Evolutionary conservation across 2,329 filamentous ascomycete genomes (phyloP).

Genomic region (Colletotrichum noveboracense): DNA sequence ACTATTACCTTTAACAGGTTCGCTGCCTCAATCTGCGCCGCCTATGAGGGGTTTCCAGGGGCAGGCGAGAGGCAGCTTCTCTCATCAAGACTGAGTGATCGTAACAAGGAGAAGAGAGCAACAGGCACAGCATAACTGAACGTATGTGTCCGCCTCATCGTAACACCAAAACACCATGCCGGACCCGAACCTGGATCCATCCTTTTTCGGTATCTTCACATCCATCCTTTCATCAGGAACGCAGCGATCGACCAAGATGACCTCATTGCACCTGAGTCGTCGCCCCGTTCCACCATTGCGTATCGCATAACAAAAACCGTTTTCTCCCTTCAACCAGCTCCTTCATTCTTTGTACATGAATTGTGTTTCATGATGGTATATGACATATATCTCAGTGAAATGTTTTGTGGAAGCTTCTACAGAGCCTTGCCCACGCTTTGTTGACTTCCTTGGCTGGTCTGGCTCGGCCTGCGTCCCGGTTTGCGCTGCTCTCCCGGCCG

Average conservation of each 20-base stretch:
- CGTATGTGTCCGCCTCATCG: background rate
- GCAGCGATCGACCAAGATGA: background rate
- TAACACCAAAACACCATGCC: slow-evolving; percentile 7
- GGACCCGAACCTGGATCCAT: background rate
- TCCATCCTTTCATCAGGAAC: background rate
- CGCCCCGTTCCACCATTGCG: background rate
- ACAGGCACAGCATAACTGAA: background rate
- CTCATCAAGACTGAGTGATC: background rate
- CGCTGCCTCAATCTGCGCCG: background rate
- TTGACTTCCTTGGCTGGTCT: slow-evolving; percentile 14
- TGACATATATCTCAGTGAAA: background rate
- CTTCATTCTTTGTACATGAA: slow-evolving; percentile 12
- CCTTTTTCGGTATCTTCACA: slow-evolving; percentile 10
- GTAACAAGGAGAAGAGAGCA: background rate
- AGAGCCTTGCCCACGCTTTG: slow-evolving; percentile 24
- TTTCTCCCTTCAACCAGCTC: background rate
- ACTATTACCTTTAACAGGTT: slow-evolving; percentile 12
- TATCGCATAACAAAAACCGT: background rate
- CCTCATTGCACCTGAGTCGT: background rate
- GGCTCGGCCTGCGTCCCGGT: slow-evolving; percentile 1
- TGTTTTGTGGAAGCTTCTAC: background rate
- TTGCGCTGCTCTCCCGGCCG: slow-evolving; percentile 19
- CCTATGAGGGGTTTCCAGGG: background rate
- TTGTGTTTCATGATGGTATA: background rate
- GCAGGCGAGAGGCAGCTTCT: background rate